phyloP scores from a whole-genome alignment of 805 yeast species.

The Candida mattraensis region DNA sequence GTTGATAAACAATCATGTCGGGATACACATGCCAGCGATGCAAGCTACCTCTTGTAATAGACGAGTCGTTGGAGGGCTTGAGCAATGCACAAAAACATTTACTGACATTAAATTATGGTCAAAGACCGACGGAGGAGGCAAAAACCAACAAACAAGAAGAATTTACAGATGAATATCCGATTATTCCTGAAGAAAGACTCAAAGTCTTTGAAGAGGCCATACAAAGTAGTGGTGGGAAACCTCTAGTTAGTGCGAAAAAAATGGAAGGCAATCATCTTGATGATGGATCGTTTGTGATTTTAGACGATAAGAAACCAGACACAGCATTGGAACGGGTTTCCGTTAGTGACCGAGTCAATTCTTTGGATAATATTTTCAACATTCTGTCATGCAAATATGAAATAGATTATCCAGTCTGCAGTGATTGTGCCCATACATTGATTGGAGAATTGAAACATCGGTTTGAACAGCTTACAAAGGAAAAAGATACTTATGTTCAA shows the following conservation, averaged over 20 bases:
- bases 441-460: conserved; percentile 63
- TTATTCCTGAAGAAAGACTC: conserved; percentile 40
- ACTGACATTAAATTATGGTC: conserved; percentile 38
- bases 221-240: conserved; percentile 23
- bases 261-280: conserved; percentile 15
- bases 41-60: conserved; percentile 54
- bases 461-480: conserved; percentile 71
- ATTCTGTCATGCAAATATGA: conserved; percentile 74
- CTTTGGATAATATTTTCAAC: conserved; percentile 66
- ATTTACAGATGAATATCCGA: conserved; percentile 27
- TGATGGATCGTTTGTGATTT: conserved; percentile 32
- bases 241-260: conserved; percentile 19
- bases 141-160: conserved; percentile 14
- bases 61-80: conserved; percentile 52
- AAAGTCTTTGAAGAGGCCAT: conserved; percentile 37
- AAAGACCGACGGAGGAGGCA: conserved; percentile 21
- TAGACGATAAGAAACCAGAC: conserved; percentile 19
- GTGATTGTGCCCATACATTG: conserved; percentile 74
- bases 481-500: conserved; percentile 73
- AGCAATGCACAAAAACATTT: conserved; percentile 56
- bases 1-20: conserved; percentile 28
- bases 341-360: conserved; percentile 39
- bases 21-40: conserved; percentile 58
- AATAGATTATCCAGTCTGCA: conserved; percentile 84
- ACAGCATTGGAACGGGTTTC: conserved; percentile 25